phyloP scores from a whole-genome alignment of 352 stramenopile genomes.

The Peronospora tabacina region DNA sequence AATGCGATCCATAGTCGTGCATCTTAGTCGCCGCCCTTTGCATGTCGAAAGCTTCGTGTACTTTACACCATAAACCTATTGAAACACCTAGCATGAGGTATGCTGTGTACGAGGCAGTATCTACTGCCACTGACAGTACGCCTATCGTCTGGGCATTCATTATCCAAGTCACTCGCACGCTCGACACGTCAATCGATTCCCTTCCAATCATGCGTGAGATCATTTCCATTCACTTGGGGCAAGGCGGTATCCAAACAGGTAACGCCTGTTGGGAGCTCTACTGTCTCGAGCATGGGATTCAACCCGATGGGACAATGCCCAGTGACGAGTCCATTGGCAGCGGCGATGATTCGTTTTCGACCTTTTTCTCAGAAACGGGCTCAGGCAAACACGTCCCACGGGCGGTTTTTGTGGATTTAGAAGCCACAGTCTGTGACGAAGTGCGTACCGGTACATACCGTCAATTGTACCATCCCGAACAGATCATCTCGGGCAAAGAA shows the following conservation, averaged over 20 bases:
- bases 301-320: slow-evolving; percentile 23
- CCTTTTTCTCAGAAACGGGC: slow-evolving; percentile 86
- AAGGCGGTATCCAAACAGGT: slow-evolving; percentile 79
- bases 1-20: slow-evolving; percentile 7
- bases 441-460: slow-evolving; percentile 93
- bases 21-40: slow-evolving; percentile 21
- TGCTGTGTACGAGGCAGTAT: not conserved
- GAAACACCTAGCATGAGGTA: not conserved
- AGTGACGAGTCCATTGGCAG: slow-evolving; percentile 34
- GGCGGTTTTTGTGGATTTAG: slow-evolving; percentile 89
- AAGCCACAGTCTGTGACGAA: slow-evolving; percentile 88
- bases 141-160: slow-evolving; percentile 29
- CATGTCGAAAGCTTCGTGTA: not conserved
- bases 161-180: slow-evolving; percentile 13
- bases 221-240: slow-evolving; percentile 95
- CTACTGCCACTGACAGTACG: no score
- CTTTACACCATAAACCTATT: not conserved
- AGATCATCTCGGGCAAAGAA: slow-evolving; percentile 98
- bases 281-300: slow-evolving; percentile 65
- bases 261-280: slow-evolving; percentile 87
- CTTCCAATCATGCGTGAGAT: slow-evolving; percentile 93
- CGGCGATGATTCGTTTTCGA: slow-evolving; percentile 52
- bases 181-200: slow-evolving; percentile 77
- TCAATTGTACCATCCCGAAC: slow-evolving; percentile 96
- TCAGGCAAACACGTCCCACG: slow-evolving; percentile 50